Evolutionary conservation across 2,329 filamentous ascomycete species (phyloP).

Genomic region (Curvularia spicifera): DNA sequence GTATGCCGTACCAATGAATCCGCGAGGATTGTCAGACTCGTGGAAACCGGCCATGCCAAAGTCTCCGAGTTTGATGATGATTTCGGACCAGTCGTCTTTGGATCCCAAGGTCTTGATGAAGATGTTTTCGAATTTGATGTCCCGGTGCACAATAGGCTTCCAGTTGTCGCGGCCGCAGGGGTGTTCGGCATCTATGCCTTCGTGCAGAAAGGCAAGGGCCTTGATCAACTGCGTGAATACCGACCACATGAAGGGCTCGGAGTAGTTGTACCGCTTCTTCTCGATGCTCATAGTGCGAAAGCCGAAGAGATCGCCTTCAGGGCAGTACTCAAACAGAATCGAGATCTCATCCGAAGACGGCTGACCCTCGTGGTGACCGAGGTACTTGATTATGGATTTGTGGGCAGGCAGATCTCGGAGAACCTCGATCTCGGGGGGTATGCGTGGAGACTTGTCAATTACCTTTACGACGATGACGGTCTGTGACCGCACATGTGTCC

Average conservation of each 20-base stretch:
- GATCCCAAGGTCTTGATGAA: conserved; percentile 58
- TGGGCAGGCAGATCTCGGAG: conserved; percentile 19
- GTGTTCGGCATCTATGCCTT: conserved; percentile 18
- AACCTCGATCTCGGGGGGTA: conserved; percentile 20
- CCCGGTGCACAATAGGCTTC: conserved; percentile 90
- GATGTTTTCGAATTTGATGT: conserved; percentile 96
- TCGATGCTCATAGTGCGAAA: not conserved
- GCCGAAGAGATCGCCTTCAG: conserved; percentile 22
- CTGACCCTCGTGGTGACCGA: conserved; percentile 11
- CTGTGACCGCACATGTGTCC: conserved; percentile 9
- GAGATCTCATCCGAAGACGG: conserved; percentile 5
- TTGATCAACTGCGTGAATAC: conserved; percentile 22
- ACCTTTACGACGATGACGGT: conserved; percentile 24
- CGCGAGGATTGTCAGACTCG: conserved; percentile 34
- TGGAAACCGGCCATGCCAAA: conserved; percentile 70
- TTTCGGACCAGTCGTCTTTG: conserved; percentile 14
- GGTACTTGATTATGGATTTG: conserved; percentile 16
- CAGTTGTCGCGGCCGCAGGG: conserved; percentile 56
- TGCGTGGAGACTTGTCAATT: not conserved
- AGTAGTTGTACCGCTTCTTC: conserved; percentile 4
- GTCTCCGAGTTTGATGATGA: conserved; percentile 69
- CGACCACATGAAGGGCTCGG: conserved; percentile 26
- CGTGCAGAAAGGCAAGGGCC: conserved; percentile 32
- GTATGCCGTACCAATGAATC: conserved; percentile 19
- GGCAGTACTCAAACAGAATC: conserved; percentile 26